A percentile compares a stretch with the other conserved stretches of the same genome.
Conservation (phyloP, 148 eudicot genomes). For the Vaccinium vitisidaea region DNA sequence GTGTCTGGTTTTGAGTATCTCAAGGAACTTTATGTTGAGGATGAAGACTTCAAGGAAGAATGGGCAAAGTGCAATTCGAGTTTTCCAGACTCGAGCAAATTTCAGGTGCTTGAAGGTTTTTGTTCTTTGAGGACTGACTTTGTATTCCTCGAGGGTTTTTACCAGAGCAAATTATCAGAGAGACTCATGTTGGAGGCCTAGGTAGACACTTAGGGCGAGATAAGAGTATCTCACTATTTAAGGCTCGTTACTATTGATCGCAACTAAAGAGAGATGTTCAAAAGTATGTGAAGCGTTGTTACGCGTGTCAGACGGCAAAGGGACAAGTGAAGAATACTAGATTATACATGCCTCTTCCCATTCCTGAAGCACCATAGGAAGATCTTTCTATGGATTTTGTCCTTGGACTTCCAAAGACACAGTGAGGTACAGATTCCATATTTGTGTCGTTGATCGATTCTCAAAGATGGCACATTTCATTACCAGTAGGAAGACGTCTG, state of each 20-base stretch:
- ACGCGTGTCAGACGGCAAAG: background rate
- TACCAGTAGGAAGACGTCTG: slow-evolving; percentile 1
- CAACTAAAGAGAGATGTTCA: slow-evolving; percentile 4
- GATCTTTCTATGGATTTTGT: slow-evolving; percentile 15
- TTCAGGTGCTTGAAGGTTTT: background rate
- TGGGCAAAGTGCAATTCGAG: background rate
- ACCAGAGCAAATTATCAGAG: background rate
- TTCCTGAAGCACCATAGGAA: background rate
- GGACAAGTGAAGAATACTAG: background rate
- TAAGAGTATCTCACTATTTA: background rate
- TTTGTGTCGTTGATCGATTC: background rate
- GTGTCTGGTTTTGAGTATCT: background rate
- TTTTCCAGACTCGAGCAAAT: background rate
- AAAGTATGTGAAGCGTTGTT: background rate
- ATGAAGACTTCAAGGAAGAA: background rate
- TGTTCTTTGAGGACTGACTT: background rate
- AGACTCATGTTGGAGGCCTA: background rate
- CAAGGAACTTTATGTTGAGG: background rate
- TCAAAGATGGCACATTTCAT: slow-evolving; percentile 10
- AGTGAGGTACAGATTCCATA: background rate
- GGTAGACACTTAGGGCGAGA: slow-evolving; percentile 6
- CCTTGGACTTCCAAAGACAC: slow-evolving; percentile 4
- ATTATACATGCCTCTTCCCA: background rate
- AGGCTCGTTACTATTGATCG: slow-evolving; percentile 9
- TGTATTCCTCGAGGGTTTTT: background rate